Conservation (phyloP, 23 red algal species). For the Agarophyton chilense region DNA sequence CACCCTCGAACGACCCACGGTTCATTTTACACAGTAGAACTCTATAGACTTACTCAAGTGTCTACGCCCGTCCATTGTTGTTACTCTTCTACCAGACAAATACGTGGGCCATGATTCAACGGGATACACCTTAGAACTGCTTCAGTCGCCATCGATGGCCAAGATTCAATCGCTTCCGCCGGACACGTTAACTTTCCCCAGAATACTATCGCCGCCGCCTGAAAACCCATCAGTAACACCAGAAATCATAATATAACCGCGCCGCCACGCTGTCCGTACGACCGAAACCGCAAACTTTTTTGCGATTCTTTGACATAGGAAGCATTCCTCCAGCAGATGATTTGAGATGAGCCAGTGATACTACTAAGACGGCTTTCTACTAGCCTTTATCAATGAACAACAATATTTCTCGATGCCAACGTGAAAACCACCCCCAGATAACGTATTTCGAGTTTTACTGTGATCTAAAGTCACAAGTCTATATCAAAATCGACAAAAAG, state of each 20-base stretch:
- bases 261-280: constrained; percentile 51
- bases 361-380: constrained; percentile 68
- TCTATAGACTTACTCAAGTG: constrained; percentile 41
- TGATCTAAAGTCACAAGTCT: constrained; percentile 28
- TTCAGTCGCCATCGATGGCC: background rate
- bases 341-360: constrained; percentile 17
- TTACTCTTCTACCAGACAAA: constrained; percentile 59
- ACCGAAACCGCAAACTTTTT: constrained; percentile 41
- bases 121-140: background rate
- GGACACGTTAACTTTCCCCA: background rate
- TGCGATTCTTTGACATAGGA: constrained; percentile 40
- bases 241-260: background rate
- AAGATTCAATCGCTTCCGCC: background rate
- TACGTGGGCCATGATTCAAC: constrained; percentile 51
- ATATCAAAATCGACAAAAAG: constrained; percentile 12
- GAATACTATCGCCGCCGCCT: constrained; percentile 5
- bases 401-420: background rate
- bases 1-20: constrained; percentile 43
- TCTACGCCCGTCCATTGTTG: constrained; percentile 40
- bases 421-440: background rate
- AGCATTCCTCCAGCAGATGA: constrained; percentile 50
- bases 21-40: constrained; percentile 27
- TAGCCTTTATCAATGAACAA: constrained; percentile 52
- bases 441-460: constrained; percentile 32
- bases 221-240: background rate